These are phyloP conservation scores for Penicillium turbatum DNA, from an alignment of 495 filamentous ascomycete species.

Conservation along the genomic window DNA sequence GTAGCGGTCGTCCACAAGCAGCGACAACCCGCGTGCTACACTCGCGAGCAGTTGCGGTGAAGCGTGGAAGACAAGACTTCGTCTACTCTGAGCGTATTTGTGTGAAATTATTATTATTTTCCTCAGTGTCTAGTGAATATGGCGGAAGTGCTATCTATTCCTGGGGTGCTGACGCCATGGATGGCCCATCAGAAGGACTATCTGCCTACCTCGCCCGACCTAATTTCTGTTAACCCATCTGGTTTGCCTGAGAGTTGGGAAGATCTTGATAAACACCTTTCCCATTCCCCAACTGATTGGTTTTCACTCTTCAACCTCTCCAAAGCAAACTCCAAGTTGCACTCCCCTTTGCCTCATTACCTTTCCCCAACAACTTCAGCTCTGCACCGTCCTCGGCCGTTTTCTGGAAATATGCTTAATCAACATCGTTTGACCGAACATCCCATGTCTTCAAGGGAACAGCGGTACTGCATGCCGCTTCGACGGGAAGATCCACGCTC, in stretches of 20 bases:
- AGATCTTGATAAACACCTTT: background rate
- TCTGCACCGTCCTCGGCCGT: background rate
- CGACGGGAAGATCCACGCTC: background rate
- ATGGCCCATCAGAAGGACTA: slow-evolving; percentile 6
- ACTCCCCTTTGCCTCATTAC: background rate
- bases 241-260: background rate
- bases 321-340: background rate
- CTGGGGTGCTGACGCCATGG: slow-evolving; percentile 13
- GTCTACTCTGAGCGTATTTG: background rate
- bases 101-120: background rate
- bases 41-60: slow-evolving; percentile 24
- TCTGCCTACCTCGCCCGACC: background rate
- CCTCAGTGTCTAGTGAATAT: background rate
- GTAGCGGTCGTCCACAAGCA: slow-evolving; percentile 24
- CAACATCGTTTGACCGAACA: background rate
- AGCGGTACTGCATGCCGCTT: background rate
- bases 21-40: slow-evolving; percentile 31
- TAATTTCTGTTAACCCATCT: slow-evolving; percentile 5
- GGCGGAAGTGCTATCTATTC: slow-evolving; percentile 14
- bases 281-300: background rate
- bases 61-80: background rate
- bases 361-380: background rate
- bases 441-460: background rate
- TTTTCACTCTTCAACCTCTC: background rate
- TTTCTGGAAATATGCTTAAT: background rate